phyloP scores from a whole-genome alignment of 768 basidiomycete genomes.

The Cyclocybe cylindracea region DNA sequence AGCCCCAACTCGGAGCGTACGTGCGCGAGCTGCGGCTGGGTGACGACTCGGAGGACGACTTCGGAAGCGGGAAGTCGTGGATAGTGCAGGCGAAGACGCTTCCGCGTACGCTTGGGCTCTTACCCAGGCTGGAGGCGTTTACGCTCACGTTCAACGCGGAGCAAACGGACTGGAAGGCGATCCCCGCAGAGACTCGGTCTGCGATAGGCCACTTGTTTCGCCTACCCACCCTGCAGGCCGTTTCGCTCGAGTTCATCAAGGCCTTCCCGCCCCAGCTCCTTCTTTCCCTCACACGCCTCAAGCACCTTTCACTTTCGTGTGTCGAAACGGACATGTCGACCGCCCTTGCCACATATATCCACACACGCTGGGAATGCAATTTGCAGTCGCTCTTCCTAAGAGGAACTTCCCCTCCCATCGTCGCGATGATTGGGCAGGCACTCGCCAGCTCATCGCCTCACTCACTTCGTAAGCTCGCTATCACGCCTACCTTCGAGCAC shows the following conservation, averaged over 20 bases:
- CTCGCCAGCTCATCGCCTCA: conserved; percentile 1
- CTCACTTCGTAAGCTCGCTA: conserved; percentile 12
- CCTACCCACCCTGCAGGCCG: conserved; percentile 10
- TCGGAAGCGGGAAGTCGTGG: conserved; percentile 9
- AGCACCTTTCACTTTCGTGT: conserved; percentile 16
- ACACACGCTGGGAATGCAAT: not conserved
- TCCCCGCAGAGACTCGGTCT: conserved; percentile 8
- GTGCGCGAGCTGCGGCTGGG: conserved; percentile 19
- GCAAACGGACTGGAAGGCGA: conserved; percentile 14
- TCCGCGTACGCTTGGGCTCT: conserved; percentile 10
- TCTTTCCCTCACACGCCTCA: conserved; percentile 5
- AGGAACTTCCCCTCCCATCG: conserved; percentile 16
- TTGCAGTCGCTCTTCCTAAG: conserved; percentile 14
- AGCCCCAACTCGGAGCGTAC: conserved; percentile 19
- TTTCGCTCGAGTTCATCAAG: conserved; percentile 19
- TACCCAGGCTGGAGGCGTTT: conserved; percentile 15
- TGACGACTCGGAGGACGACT: conserved; percentile 20
- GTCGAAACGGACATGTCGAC: conserved; percentile 15
- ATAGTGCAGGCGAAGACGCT: conserved; percentile 10
- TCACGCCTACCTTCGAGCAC: conserved; percentile 22
- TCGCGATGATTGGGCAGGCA: conserved; percentile 6
- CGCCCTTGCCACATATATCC: not conserved
- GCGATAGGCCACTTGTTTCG: conserved; percentile 10
- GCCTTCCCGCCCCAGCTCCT: conserved; percentile 13
- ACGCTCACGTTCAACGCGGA: conserved; percentile 22